phyloP scores from a whole-genome alignment of 2,329 filamentous ascomycete genomes.

The Verticillium longisporum region DNA sequence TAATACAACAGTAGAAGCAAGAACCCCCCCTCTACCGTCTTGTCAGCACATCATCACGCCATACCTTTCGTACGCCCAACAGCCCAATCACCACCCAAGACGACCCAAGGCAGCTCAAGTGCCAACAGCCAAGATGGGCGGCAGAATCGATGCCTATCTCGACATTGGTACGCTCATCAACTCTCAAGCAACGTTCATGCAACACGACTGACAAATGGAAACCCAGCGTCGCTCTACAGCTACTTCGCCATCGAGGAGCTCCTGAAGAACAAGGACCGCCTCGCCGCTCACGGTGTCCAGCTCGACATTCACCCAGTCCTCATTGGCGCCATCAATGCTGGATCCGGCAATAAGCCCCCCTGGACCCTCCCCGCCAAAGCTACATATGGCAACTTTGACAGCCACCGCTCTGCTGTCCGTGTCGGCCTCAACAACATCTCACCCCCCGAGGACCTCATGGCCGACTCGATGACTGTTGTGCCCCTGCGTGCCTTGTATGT shows the following conservation, averaged over 20 bases:
- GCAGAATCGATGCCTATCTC: slow-evolving; percentile 59
- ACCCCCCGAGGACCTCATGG: slow-evolving; percentile 36
- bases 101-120: too few relatives aligned
- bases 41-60: too few relatives aligned
- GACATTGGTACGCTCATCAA: slow-evolving; percentile 50
- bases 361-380: slow-evolving; percentile 66
- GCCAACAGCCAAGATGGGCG: slow-evolving; percentile 47
- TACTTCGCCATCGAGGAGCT: slow-evolving; percentile 53
- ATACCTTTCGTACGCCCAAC: too few relatives aligned
- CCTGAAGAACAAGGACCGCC: slow-evolving; percentile 42
- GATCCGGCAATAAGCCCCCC: slow-evolving; percentile 65
- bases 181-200: neutral
- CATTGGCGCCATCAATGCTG: slow-evolving; percentile 58
- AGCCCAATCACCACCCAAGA: neutral
- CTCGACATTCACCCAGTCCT: slow-evolving; percentile 71
- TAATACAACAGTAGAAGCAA: too few relatives aligned
- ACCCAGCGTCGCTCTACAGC: slow-evolving; percentile 57
- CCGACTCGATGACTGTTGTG: slow-evolving; percentile 35
- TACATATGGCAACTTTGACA: slow-evolving; percentile 41
- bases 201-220: neutral
- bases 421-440: slow-evolving; percentile 28
- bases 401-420: slow-evolving; percentile 27
- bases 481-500: slow-evolving; percentile 61
- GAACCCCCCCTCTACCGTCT: too few relatives aligned
- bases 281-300: slow-evolving; percentile 52